Evolutionary conservation across 495 filamentous ascomycete species (phyloP).

Genomic region (Rhypophila decipiens): DNA sequence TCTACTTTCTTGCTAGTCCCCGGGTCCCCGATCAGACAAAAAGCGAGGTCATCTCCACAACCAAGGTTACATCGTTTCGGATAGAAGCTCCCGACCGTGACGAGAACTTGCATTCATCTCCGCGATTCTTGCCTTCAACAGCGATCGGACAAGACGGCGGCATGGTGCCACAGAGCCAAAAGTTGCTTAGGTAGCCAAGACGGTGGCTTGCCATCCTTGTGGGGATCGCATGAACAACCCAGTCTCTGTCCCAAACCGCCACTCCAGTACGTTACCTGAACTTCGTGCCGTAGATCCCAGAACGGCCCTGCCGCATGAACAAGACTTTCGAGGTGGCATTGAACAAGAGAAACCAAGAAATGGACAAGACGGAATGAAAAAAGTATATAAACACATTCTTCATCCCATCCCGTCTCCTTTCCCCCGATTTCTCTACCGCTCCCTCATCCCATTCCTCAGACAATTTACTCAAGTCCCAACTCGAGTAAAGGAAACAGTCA

Average conservation of each 20-base stretch:
- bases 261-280: too few species aligned
- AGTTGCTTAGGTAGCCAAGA: background rate
- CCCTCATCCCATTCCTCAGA: background rate
- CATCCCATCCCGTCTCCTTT: background rate
- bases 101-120: background rate
- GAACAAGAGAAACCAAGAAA: background rate
- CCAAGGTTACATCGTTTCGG: constrained; percentile 1
- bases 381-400: background rate
- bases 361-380: background rate
- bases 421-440: background rate
- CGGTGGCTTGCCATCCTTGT: background rate
- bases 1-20: background rate
- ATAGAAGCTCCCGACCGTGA: background rate
- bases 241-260: too few species aligned
- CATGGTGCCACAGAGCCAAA: background rate
- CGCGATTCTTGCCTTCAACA: background rate
- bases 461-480: background rate
- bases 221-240: background rate
- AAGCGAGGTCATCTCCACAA: background rate
- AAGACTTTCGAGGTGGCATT: background rate
- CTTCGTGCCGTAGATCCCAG: too few species aligned
- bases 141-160: background rate
- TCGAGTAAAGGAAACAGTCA: background rate
- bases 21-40: too few species aligned
- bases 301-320: too few species aligned